These are phyloP conservation scores for Colletotrichum sp. DNA, from an alignment of 2,329 filamentous ascomycete genomes.

Conservation along the genomic window DNA sequence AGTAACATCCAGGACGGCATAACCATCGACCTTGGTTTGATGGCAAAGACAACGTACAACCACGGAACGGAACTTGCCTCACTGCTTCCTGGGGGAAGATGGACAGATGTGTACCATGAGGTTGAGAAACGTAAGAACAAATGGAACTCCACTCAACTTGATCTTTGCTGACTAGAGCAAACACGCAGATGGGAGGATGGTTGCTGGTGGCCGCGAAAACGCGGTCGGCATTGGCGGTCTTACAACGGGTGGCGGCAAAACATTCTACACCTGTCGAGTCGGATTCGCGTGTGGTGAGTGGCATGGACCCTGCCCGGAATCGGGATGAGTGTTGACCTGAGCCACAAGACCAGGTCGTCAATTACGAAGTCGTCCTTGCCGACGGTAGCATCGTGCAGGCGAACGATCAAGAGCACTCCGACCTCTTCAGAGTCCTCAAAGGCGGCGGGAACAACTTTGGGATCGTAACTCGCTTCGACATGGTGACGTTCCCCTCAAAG, in stretches of 20 bases:
- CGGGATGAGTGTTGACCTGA: neutral
- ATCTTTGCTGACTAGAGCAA: neutral
- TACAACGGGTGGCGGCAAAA: slow-evolving; percentile 29
- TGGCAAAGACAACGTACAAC: neutral
- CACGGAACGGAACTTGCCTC: neutral
- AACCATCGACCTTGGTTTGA: slow-evolving; percentile 38
- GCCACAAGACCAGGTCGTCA: neutral
- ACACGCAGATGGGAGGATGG: neutral
- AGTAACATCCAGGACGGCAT: slow-evolving; percentile 48
- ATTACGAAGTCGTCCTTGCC: slow-evolving; percentile 35
- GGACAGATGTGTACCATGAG: neutral
- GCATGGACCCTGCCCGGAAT: neutral
- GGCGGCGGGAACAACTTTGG: slow-evolving; percentile 55
- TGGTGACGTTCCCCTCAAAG: slow-evolving; percentile 17
- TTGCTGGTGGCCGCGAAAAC: neutral
- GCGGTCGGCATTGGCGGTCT: slow-evolving; percentile 33
- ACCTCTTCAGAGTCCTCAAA: slow-evolving; percentile 49
- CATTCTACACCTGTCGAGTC: slow-evolving; percentile 16
- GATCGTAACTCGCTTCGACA: slow-evolving; percentile 31
- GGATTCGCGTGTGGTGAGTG: slow-evolving; percentile 26
- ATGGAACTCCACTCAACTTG: neutral
- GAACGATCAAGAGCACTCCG: slow-evolving; percentile 32
- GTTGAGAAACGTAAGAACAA: neutral
- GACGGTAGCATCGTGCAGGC: slow-evolving; percentile 44
- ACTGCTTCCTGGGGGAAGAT: neutral